These are phyloP conservation scores for Plectosphaerella plurivora DNA, from an alignment of 2,329 filamentous ascomycete species.

Conservation along the genomic window DNA sequence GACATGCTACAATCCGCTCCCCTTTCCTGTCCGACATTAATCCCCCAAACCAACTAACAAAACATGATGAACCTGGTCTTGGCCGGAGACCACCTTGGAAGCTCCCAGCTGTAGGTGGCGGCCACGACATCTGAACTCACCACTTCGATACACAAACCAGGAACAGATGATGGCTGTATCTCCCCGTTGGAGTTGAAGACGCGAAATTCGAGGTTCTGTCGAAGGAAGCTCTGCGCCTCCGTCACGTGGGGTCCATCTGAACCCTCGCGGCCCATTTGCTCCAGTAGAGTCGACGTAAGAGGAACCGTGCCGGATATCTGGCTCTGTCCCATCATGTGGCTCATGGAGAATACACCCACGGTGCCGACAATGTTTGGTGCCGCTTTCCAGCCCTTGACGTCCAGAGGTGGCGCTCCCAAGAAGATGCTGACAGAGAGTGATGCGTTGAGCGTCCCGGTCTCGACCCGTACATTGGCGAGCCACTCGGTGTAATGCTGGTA, in stretches of 20 bases:
- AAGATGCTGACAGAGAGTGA: constrained; percentile 66
- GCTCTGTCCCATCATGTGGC: constrained; percentile 22
- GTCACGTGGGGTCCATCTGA: constrained; percentile 31
- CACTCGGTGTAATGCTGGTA: constrained; percentile 52
- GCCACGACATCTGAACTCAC: constrained; percentile 31
- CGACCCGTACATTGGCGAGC: constrained; percentile 61
- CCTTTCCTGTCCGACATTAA: not conserved
- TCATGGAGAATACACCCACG: constrained; percentile 50
- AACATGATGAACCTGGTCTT: constrained; percentile 11
- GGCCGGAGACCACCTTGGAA: constrained; percentile 31
- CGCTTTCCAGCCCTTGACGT: constrained; percentile 44
- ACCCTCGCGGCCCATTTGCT: constrained; percentile 29
- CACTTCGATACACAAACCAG: constrained; percentile 28
- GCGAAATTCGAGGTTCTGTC: constrained; percentile 27
- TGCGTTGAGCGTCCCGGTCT: constrained; percentile 54
- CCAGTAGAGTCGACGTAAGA: constrained; percentile 43
- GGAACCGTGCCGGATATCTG: constrained; percentile 46
- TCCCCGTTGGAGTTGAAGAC: constrained; percentile 22
- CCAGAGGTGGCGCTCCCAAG: constrained; percentile 46
- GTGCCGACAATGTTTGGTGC: constrained; percentile 57
- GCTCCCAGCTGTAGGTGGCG: constrained; percentile 21
- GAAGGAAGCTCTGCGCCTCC: constrained; percentile 36
- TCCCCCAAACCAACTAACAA: not conserved
- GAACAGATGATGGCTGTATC: constrained; percentile 20
- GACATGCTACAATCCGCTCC: no score